phyloP scores from a whole-genome alignment of 2,329 filamentous ascomycete genomes.

The Cladophialophora yegresii region DNA sequence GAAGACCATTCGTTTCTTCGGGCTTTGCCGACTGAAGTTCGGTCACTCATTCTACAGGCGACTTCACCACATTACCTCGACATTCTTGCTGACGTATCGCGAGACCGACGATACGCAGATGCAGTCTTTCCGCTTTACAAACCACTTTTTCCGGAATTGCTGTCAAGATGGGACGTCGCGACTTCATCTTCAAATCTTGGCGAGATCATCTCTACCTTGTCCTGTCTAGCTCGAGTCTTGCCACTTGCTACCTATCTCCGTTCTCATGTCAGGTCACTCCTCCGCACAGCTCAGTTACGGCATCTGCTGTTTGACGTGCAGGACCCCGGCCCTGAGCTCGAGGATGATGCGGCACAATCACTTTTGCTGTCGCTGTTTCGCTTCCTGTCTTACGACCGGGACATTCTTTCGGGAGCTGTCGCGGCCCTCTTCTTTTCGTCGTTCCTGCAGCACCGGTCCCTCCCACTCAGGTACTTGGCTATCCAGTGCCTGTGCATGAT shows the following conservation, averaged over 20 bases:
- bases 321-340: conserved; percentile 32
- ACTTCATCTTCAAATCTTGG: conserved; percentile 27
- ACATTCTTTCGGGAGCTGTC: conserved; percentile 66
- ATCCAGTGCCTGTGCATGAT: conserved; percentile 78
- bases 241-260: conserved; percentile 33
- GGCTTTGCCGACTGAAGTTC: conserved; percentile 69
- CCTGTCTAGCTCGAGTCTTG: conserved; percentile 37
- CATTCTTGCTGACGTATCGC: conserved; percentile 67
- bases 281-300: conserved; percentile 11
- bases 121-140: conserved; percentile 74
- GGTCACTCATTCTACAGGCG: conserved; percentile 65
- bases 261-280: conserved; percentile 20
- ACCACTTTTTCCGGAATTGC: conserved; percentile 75
- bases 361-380: conserved; percentile 73
- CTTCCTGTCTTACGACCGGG: conserved; percentile 73
- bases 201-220: conserved; percentile 40
- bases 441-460: conserved; percentile 63
- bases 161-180: conserved; percentile 69
- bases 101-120: conserved; percentile 70
- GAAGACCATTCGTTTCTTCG: conserved; percentile 58
- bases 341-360: conserved; percentile 45
- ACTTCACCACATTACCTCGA: conserved; percentile 69
- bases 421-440: conserved; percentile 67
- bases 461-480: conserved; percentile 73
- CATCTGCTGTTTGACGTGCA: conserved; percentile 4